A percentile compares a stretch with the other conserved stretches of the same genome.
Conservation (phyloP, 768 basidiomycete genomes). For the Phaeotremella skinneri region DNA sequence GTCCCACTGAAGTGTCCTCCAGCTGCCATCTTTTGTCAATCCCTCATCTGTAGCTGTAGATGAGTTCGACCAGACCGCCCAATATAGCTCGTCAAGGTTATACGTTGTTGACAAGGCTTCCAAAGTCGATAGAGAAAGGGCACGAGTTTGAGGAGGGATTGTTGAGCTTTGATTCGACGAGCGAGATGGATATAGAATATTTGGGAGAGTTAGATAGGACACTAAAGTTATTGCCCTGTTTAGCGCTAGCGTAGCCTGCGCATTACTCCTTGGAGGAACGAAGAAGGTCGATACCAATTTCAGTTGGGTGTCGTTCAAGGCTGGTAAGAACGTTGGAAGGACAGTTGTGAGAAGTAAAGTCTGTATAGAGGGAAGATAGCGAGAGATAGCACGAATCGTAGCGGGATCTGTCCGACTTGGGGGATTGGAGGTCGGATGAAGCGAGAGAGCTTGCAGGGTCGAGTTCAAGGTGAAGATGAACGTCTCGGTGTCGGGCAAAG, state of each 20-base stretch:
- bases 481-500: constrained; percentile 21
- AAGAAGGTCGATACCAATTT: constrained; percentile 67
- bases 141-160: constrained; percentile 13
- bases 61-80: constrained; percentile 54
- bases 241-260: background rate
- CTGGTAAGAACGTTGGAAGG: constrained; percentile 66
- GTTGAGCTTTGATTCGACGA: constrained; percentile 4
- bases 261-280: constrained; percentile 7
- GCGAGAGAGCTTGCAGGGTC: constrained; percentile 17
- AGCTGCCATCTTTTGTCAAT: constrained; percentile 32
- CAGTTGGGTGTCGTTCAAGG: constrained; percentile 57
- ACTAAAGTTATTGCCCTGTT: constrained; percentile 28
- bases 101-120: constrained; percentile 62
- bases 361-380: constrained; percentile 62
- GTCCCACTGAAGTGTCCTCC: constrained; percentile 61
- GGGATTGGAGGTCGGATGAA: constrained; percentile 27
- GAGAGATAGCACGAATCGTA: constrained; percentile 4
- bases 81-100: constrained; percentile 67
- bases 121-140: constrained; percentile 59
- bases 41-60: background rate
- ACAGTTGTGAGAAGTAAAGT: constrained; percentile 63
- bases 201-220: constrained; percentile 67
- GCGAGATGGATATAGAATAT: constrained; percentile 53
- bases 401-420: constrained; percentile 1
- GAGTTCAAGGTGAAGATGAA: constrained; percentile 20